These are phyloP conservation scores for Fusarium cicatricum DNA, from an alignment of 2,329 filamentous ascomycete species.

Conservation along the genomic window DNA sequence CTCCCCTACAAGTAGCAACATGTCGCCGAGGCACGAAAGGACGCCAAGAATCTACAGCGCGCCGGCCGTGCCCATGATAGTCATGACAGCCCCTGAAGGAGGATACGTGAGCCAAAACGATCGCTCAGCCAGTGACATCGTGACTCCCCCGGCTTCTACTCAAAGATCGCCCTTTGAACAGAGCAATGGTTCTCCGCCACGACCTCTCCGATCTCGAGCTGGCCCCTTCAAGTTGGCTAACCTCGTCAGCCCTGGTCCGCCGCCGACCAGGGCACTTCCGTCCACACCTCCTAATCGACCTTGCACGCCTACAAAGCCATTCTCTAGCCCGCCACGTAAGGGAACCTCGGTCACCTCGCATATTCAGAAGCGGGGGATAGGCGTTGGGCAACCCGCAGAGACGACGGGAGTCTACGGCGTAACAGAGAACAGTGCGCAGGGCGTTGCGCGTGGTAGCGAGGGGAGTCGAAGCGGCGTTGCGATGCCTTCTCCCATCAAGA, in stretches of 20 bases:
- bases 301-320: constrained; percentile 21
- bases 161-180: constrained; percentile 2
- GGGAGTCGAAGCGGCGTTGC: constrained; percentile 43
- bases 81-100: constrained; percentile 26
- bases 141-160: constrained; percentile 15
- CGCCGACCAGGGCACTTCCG: constrained; percentile 54
- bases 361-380: constrained; percentile 14
- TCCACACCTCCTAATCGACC: constrained; percentile 28
- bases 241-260: constrained; percentile 51
- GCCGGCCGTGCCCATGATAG: constrained; percentile 26
- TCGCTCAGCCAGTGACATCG: constrained; percentile 1
- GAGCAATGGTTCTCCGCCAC: constrained; percentile 20
- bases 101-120: constrained; percentile 6
- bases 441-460: constrained; percentile 42
- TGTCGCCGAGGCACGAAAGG: constrained; percentile 46
- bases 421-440: constrained; percentile 11
- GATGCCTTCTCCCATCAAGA: constrained; percentile 11
- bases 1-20: constrained; percentile 48
- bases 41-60: constrained; percentile 23
- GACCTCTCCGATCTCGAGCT: constrained; percentile 19
- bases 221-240: constrained; percentile 24
- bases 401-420: no score
- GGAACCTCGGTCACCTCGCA: constrained; percentile 18
- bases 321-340: constrained; percentile 8
- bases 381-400: no score